Conservation (phyloP, 306 rosid genomes). For the Malus sieversii region DNA sequence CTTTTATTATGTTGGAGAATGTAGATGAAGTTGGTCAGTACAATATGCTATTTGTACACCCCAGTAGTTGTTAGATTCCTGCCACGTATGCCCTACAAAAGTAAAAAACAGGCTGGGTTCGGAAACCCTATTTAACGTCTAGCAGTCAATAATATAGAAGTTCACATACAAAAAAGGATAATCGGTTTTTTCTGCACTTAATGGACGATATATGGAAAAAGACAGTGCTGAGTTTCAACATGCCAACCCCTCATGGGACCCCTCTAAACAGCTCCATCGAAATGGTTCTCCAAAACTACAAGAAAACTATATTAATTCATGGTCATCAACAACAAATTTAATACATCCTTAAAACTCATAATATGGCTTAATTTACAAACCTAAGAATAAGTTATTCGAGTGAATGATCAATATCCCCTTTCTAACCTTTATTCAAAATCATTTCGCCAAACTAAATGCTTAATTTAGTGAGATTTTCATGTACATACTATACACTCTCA, state of each 20-base stretch:
- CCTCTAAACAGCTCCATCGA: not conserved
- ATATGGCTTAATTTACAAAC: not conserved
- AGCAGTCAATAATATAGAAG: not conserved
- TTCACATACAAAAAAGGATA: too few relatives aligned
- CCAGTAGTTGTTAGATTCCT: not conserved
- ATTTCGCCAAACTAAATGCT: too few relatives aligned
- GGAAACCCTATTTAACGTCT: not conserved
- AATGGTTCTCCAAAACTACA: not conserved
- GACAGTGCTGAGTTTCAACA: not conserved
- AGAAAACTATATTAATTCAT: not conserved
- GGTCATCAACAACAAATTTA: not conserved
- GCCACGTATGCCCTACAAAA: not conserved
- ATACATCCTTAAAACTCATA: not conserved
- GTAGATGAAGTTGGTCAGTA: not conserved
- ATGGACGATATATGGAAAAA: not conserved
- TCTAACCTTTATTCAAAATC: too few relatives aligned
- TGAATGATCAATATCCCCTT: too few relatives aligned
- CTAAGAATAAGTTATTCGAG: not conserved
- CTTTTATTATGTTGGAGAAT: not conserved
- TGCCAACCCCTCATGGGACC: not conserved
- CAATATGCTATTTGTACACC: not conserved
- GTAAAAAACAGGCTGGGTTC: not conserved
- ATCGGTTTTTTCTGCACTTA: too few relatives aligned
- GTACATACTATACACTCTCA: too few relatives aligned
- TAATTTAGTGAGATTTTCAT: too few relatives aligned